Conservation (phyloP, 345 rosid genomes). For the Bretschneidera sinensis region DNA sequence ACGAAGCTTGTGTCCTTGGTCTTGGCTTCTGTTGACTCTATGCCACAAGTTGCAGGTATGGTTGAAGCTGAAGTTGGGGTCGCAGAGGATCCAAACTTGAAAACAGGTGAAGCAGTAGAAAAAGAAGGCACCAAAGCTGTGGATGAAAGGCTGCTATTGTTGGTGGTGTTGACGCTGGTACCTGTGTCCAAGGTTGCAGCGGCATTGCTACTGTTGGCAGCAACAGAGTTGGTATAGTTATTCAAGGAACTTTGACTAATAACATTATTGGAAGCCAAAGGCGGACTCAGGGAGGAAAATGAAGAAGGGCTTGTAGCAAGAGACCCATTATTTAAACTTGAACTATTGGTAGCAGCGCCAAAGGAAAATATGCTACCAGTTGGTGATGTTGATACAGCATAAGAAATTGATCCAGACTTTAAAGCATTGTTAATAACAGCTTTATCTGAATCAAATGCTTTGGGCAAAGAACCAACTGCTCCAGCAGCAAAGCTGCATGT, state of each 20-base stretch:
- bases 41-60: slow-evolving; percentile 21
- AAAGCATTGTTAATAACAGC: slow-evolving; percentile 22
- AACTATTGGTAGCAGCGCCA: slow-evolving; percentile 27
- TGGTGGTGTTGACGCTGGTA: slow-evolving; percentile 16
- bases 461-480: slow-evolving; percentile 22
- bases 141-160: slow-evolving; percentile 14
- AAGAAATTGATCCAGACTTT: slow-evolving; percentile 28
- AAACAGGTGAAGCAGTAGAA: slow-evolving; percentile 32
- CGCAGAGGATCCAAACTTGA: slow-evolving; percentile 40
- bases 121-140: slow-evolving; percentile 32
- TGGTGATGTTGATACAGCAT: slow-evolving; percentile 35
- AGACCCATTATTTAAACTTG: slow-evolving; percentile 38
- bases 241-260: slow-evolving; percentile 29
- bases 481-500: slow-evolving; percentile 50
- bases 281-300: slow-evolving; percentile 24
- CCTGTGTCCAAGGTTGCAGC: slow-evolving; percentile 15
- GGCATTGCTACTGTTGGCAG: slow-evolving; percentile 16
- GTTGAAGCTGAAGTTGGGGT: slow-evolving; percentile 31
- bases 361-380: slow-evolving; percentile 39
- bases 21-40: slow-evolving; percentile 37
- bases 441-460: slow-evolving; percentile 39
- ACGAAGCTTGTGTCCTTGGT: slow-evolving; percentile 29
- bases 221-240: slow-evolving; percentile 18
- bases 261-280: slow-evolving; percentile 22
- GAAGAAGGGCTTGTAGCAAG: slow-evolving; percentile 28